A percentile compares a stretch with the other conserved stretches of the same genome.
Evolutionary conservation across 2,329 filamentous ascomycete species (phyloP).

Genomic region (Fusarium chaquense): DNA sequence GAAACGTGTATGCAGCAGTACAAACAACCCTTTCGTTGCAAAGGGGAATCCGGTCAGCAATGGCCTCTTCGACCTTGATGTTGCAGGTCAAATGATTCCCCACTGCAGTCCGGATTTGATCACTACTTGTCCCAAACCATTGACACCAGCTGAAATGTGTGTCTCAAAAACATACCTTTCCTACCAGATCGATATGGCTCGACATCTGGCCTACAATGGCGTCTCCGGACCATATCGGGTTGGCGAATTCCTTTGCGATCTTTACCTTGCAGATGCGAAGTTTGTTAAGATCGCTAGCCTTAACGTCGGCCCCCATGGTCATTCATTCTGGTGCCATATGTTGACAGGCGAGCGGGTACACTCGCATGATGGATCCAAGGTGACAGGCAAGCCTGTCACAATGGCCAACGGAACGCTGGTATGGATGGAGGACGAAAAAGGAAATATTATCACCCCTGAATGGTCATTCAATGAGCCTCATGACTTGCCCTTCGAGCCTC

Average conservation of each 20-base stretch:
- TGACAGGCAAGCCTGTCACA: slow-evolving; percentile 23
- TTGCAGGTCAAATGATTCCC: slow-evolving; percentile 2
- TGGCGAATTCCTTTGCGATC: slow-evolving; percentile 40
- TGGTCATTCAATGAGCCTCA: slow-evolving; percentile 26
- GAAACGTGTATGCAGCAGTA: neutral
- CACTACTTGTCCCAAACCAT: slow-evolving; percentile 15
- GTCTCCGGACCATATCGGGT: slow-evolving; percentile 40
- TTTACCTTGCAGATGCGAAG: slow-evolving; percentile 19
- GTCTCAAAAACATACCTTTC: slow-evolving; percentile 1
- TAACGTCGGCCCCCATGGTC: neutral
- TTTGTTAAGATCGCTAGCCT: slow-evolving; percentile 33
- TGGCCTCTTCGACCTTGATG: neutral
- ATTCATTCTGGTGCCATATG: slow-evolving; percentile 29
- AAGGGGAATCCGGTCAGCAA: neutral
- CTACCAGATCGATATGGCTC: slow-evolving; percentile 38
- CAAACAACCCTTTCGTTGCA: neutral
- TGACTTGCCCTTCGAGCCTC: neutral
- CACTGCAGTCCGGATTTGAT: neutral
- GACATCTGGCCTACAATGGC: slow-evolving; percentile 27
- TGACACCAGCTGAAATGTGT: slow-evolving; percentile 10
- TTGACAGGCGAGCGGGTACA: slow-evolving; percentile 13
- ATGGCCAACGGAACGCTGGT: slow-evolving; percentile 22
- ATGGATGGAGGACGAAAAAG: slow-evolving; percentile 20
- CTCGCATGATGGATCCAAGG: neutral
- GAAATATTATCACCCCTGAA: slow-evolving; percentile 10